Percentiles rank a stretch among this genome's conserved stretches.
These are phyloP conservation scores for Mycocentrospora acerina DNA, from an alignment of 2,329 filamentous ascomycete genomes.

Conservation along the genomic window DNA sequence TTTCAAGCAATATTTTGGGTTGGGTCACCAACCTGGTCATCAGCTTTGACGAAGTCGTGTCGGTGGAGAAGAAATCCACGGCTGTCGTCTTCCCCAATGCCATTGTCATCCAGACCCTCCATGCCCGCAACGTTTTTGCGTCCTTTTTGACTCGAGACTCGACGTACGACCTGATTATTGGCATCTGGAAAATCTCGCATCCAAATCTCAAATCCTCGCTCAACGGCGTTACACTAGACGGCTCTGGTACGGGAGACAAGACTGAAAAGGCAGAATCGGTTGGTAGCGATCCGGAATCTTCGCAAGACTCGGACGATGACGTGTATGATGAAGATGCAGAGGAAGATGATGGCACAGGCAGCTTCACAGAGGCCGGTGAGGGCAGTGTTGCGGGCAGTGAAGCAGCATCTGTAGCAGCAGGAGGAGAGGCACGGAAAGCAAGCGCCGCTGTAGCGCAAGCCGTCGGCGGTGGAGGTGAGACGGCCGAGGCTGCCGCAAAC, in stretches of 20 bases:
- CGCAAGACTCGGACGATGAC: constrained; percentile 71
- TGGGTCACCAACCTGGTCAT: constrained; percentile 98
- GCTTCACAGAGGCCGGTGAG: constrained; percentile 58
- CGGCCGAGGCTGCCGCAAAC: constrained; percentile 40
- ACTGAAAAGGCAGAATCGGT: constrained; percentile 78
- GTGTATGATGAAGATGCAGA: constrained; percentile 80
- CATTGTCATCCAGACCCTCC: constrained; percentile 92
- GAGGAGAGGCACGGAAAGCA: constrained; percentile 67
- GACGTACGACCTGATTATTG: constrained; percentile 94
- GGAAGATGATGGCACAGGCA: constrained; percentile 69
- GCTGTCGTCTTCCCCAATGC: constrained; percentile 96
- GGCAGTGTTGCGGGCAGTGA: constrained; percentile 59
- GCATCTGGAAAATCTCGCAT: constrained; percentile 97
- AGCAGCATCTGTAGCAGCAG: constrained; percentile 45
- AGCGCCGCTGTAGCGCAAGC: constrained; percentile 57
- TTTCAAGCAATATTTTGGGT: constrained; percentile 97
- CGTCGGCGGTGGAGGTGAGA: constrained; percentile 39
- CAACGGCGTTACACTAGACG: constrained; percentile 81
- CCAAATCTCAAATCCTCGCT: constrained; percentile 87
- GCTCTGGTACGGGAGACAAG: constrained; percentile 77
- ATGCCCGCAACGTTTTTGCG: constrained; percentile 93
- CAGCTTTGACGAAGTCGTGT: constrained; percentile 96
- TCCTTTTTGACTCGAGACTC: constrained; percentile 93
- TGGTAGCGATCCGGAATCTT: constrained; percentile 48
- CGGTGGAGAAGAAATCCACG: constrained; percentile 94